Percentiles rank a stretch among this genome's conserved stretches.
Evolutionary conservation across 371 early-diverging fungal species (phyloP).

Genomic region (Entomophthora muscae): DNA sequence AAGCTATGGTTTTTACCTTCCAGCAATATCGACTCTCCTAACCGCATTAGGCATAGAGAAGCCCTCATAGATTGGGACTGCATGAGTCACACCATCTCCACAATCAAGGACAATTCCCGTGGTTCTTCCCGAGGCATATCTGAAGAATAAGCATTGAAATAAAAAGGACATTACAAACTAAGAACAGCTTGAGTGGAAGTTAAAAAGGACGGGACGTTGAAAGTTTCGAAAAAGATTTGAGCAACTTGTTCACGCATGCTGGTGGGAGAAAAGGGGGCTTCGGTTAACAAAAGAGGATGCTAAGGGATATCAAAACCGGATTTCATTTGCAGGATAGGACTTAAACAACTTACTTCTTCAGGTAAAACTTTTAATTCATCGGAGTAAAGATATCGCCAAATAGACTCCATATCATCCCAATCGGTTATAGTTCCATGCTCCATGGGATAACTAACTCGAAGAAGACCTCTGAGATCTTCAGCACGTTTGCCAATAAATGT

Average conservation of each 20-base stretch:
- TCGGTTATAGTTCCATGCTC: constrained; percentile 91
- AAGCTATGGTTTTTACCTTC: constrained; percentile 27
- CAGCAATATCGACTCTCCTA: constrained; percentile 79
- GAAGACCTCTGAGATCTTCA: constrained; percentile 81
- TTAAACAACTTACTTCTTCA: constrained; percentile 55
- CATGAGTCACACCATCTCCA: constrained; percentile 89
- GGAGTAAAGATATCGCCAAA: constrained; percentile 88
- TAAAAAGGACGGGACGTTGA: constrained; percentile 89
- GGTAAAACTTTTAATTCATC: constrained; percentile 84
- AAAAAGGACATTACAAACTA: constrained; percentile 37
- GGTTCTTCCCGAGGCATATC: constrained; percentile 86
- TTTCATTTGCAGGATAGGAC: constrained; percentile 6
- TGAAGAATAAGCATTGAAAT: constrained; percentile 12
- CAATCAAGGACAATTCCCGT: constrained; percentile 89
- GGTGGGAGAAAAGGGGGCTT: constrained; percentile 84
- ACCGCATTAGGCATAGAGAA: constrained; percentile 88
- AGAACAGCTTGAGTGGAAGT: constrained; percentile 91
- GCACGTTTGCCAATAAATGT: constrained; percentile 85
- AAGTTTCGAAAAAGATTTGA: constrained; percentile 93
- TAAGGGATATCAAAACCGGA: constrained; percentile 12
- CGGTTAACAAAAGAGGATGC: constrained; percentile 91
- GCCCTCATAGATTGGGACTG: constrained; percentile 93
- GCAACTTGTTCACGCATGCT: constrained; percentile 77
- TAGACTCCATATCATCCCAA: constrained; percentile 95
- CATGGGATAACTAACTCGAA: constrained; percentile 83